These are phyloP conservation scores for Metschnikowia hibisci DNA, from an alignment of 805 yeast genomes.

Conservation along the genomic window DNA sequence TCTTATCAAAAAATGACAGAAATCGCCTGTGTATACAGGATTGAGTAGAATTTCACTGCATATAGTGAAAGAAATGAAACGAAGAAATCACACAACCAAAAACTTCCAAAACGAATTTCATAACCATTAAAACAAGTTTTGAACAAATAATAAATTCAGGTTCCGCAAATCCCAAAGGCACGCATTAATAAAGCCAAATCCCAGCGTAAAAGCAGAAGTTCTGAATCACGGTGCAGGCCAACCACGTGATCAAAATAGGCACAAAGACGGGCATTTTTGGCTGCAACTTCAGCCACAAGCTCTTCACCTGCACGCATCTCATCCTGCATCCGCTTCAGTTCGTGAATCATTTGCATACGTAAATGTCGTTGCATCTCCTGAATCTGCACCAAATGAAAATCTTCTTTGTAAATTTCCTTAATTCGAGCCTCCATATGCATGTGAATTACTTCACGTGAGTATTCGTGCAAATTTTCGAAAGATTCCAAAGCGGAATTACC, in stretches of 20 bases:
- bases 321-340: conserved; percentile 11
- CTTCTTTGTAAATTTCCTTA: conserved; percentile 8
- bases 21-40: no score
- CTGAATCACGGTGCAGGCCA: conserved; percentile 5
- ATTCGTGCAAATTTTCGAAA: conserved; percentile 8
- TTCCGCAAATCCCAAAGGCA: background rate
- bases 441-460: conserved; percentile 11
- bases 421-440: conserved; percentile 12
- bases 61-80: no score
- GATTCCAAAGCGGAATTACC: conserved; percentile 6
- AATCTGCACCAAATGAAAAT: conserved; percentile 11
- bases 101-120: no score
- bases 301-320: conserved; percentile 9
- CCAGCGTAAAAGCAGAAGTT: conserved; percentile 9
- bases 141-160: no score
- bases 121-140: no score
- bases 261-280: conserved; percentile 9
- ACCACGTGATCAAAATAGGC: conserved; percentile 7
- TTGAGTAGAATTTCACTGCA: no score
- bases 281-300: conserved; percentile 8
- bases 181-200: conserved; percentile 6
- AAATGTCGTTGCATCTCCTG: conserved; percentile 13
- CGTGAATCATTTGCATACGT: conserved; percentile 13
- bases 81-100: no score
- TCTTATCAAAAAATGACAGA: no score